These are phyloP conservation scores for Serendipita indica DNA, from an alignment of 768 basidiomycete species.

Conservation along the genomic window DNA sequence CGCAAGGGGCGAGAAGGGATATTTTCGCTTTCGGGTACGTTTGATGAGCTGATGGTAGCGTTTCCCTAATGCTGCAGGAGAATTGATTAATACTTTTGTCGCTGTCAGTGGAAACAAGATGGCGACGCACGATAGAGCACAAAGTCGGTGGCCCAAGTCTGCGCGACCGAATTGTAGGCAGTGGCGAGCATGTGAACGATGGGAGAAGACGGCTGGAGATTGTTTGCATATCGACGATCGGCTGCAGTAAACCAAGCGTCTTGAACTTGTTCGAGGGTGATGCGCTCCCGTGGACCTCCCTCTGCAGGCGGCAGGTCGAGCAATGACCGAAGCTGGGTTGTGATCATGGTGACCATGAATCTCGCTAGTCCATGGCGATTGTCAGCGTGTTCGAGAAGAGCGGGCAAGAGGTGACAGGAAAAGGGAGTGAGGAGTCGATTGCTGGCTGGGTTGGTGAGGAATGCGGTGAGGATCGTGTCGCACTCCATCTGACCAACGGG, in stretches of 20 bases:
- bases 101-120: background rate
- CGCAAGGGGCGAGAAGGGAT: background rate
- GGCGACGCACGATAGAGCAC: background rate
- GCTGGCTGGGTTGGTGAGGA: background rate
- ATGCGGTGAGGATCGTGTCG: background rate
- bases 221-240: background rate
- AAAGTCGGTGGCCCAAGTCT: background rate
- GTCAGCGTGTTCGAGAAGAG: background rate
- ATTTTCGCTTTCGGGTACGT: background rate
- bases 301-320: background rate
- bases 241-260: background rate
- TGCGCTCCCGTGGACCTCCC: background rate
- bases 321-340: background rate
- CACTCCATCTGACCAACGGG: background rate
- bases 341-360: background rate
- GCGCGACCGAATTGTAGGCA: background rate
- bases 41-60: background rate
- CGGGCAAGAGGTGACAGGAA: background rate
- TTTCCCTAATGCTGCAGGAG: background rate
- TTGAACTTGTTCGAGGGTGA: background rate
- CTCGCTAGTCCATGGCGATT: background rate
- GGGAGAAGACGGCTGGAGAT: background rate
- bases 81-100: background rate
- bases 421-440: background rate
- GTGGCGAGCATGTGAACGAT: background rate